Base-by-base conservation (phyloP, 2,329 filamentous ascomycete species). In the Monilinia fructigena region DNA sequence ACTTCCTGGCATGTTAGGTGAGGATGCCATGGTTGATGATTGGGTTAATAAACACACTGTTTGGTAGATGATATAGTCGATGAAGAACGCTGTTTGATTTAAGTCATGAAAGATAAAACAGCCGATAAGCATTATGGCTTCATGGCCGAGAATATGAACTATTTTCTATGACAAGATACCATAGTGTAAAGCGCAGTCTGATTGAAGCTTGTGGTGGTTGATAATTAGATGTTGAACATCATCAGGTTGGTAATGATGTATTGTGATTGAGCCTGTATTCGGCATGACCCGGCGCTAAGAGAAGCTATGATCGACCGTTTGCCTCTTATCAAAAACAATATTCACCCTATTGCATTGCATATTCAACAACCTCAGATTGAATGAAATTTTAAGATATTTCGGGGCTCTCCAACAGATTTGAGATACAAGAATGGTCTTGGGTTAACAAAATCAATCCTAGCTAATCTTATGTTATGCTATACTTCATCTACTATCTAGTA, bases 1-100 rank as follows among this genome's bases (percentile, higher is more conserved):
- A 52, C 66, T 72, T 28, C 31, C 52, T 28, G 65, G 65, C 10
- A 28, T 26, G n/a, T 26, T 66, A 42, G 59, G 42, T 50, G 65
- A 50, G 28, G 65, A 63, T 42, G 65, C 52, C 65, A 66, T 66
- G 28, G 20, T 45, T 35, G 16, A 47, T 47, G 5, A 18, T 47
- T 20, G 20, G 28, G 20, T 38, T 12, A 26, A 35, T 7, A 35
- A 50, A 60, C 28, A 50, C 28, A 50, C 20, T 11, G 12, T 35
- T 18, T 60, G 56, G 45, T 26, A 60, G 56, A 60, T 50, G 45
- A 5, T 38, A 20, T n/a, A 35, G 53, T 23, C n/a, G 53, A 61
- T 26, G 20, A 40, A 14, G 20, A 38, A 23, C 12, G 38, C n/a
- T 50, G 2, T 26, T 50, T 50, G 11, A 61, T 60, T 60, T 11